phyloP scores from a whole-genome alignment of 148 eudicot species.

The Nepenthes mirabilis region DNA sequence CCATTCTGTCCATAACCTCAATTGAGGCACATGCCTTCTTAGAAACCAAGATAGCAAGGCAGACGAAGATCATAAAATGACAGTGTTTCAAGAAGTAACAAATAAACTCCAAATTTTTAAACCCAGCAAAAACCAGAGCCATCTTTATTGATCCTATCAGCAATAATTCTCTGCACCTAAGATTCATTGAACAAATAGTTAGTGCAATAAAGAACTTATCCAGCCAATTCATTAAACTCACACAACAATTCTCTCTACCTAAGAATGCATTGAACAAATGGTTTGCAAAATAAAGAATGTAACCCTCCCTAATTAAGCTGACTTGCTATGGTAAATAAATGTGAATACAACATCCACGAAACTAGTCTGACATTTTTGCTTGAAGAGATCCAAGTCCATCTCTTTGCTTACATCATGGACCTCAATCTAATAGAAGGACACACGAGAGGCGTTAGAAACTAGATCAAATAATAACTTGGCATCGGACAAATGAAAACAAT shows the following conservation, averaged over 20 bases:
- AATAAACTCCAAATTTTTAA: background rate
- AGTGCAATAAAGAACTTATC: background rate
- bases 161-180: slow-evolving; percentile 81
- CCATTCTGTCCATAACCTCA: no score
- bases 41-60: no score
- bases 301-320: no score
- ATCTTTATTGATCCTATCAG: slow-evolving; percentile 62
- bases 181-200: background rate
- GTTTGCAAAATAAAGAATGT: background rate
- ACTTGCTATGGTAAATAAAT: no score
- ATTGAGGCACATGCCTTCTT: no score
- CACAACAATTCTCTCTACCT: slow-evolving; percentile 81
- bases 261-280: slow-evolving; percentile 7
- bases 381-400: slow-evolving; percentile 97
- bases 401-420: slow-evolving; percentile 99
- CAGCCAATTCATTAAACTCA: background rate
- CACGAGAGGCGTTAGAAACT: background rate
- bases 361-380: slow-evolving; percentile 79
- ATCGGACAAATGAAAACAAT: no score
- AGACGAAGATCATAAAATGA: background rate
- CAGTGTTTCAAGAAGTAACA: background rate
- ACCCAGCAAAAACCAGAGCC: slow-evolving; percentile 18
- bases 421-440: slow-evolving; percentile 55
- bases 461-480: no score
- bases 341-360: background rate